A percentile compares a stretch with the other conserved stretches of the same genome.
Evolutionary conservation across 768 basidiomycete genomes (phyloP).

Genomic region (Lactifluus pinguis): DNA sequence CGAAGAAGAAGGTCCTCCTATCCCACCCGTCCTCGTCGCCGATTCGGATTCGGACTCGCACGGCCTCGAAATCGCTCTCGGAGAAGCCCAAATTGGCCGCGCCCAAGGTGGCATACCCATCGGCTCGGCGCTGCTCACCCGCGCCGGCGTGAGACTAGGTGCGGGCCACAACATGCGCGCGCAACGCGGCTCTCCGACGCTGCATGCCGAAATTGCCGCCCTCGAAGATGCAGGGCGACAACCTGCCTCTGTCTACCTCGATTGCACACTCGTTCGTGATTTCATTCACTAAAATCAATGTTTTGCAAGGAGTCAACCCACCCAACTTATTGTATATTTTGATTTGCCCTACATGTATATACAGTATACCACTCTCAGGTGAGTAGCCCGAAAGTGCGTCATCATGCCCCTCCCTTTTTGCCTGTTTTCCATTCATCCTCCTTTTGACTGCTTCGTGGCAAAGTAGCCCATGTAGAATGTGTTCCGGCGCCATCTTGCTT

Average conservation of each 20-base stretch:
- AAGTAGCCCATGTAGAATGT: conserved; percentile 55
- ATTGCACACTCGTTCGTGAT: conserved; percentile 37
- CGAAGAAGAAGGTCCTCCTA: neutral
- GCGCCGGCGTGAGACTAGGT: conserved; percentile 26
- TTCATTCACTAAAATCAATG: no score
- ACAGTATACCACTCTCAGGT: conserved; percentile 35
- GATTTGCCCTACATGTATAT: neutral
- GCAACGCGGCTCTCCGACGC: conserved; percentile 34
- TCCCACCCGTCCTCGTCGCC: neutral
- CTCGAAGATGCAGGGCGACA: conserved; percentile 46
- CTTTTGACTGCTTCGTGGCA: conserved; percentile 13
- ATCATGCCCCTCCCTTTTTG: no score
- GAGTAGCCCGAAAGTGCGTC: neutral
- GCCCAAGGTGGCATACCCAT: conserved; percentile 55
- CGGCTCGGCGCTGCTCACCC: conserved; percentile 39
- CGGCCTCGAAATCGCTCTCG: conserved; percentile 28
- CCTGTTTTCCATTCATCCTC: neutral
- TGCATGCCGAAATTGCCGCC: conserved; percentile 42
- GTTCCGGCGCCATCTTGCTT: conserved; percentile 51
- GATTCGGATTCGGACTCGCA: conserved; percentile 19
- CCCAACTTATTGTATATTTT: no score
- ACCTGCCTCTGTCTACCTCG: conserved; percentile 36
- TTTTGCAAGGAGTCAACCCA: no score
- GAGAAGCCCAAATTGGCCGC: conserved; percentile 39
- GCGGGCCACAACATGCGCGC: conserved; percentile 38